Conservation (phyloP, 306 rosid species). For the Medicago ruthenica region DNA sequence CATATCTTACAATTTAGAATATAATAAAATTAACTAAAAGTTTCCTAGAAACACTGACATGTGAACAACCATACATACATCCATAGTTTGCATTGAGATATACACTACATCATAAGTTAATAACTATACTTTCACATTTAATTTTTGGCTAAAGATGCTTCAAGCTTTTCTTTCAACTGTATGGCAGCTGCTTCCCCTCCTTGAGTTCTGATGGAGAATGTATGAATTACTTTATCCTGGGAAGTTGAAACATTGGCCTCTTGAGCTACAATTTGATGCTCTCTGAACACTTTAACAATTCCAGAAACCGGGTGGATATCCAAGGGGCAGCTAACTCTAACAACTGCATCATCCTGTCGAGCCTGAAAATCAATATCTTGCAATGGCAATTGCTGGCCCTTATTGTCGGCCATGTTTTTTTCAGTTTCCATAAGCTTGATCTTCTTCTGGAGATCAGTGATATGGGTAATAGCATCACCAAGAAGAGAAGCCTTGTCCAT, state of each 20-base stretch:
- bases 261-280: slow-evolving; percentile 72
- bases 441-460: slow-evolving; percentile 87
- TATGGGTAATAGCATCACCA: slow-evolving; percentile 85
- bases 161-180: slow-evolving; percentile 79
- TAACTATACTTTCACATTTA: slow-evolving; percentile 33
- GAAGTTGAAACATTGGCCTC: slow-evolving; percentile 64
- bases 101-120: slow-evolving; percentile 20
- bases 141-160: slow-evolving; percentile 65
- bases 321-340: slow-evolving; percentile 72
- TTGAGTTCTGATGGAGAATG: slow-evolving; percentile 73
- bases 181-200: slow-evolving; percentile 70
- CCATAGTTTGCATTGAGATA: slow-evolving; percentile 38
- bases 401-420: slow-evolving; percentile 57
- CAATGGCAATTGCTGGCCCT: slow-evolving; percentile 46
- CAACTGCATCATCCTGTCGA: slow-evolving; percentile 72
- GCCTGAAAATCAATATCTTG: slow-evolving; percentile 82
- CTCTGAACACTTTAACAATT: slow-evolving; percentile 61
- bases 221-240: slow-evolving; percentile 62
- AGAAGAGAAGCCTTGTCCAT: slow-evolving; percentile 97
- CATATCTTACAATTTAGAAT: slow-evolving; percentile 31
- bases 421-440: slow-evolving; percentile 81
- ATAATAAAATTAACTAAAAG: slow-evolving; percentile 23
- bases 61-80: slow-evolving; percentile 17
- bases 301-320: slow-evolving; percentile 83
- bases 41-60: not conserved